Conservation (phyloP, 768 basidiomycete species). For the Gautieria morchelliformis region DNA sequence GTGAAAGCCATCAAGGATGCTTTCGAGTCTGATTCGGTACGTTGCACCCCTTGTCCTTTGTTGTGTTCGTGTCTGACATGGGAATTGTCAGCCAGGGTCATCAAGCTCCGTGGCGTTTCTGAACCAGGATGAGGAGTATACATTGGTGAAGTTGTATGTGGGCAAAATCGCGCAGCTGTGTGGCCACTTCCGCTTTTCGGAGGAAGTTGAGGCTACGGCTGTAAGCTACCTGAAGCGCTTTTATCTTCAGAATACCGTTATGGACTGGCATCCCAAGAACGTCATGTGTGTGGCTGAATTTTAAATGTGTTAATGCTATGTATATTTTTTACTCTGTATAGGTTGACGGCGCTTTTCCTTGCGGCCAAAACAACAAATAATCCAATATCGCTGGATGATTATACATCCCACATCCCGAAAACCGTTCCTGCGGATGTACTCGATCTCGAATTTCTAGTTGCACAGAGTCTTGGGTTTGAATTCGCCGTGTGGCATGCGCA, state of each 20-base stretch:
- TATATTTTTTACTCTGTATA: slow-evolving; percentile 21
- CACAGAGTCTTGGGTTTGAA: slow-evolving; percentile 90
- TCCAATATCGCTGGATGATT: slow-evolving; percentile 79
- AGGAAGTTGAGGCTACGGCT: slow-evolving; percentile 90
- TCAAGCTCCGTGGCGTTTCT: slow-evolving; percentile 68
- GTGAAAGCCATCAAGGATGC: slow-evolving; percentile 68
- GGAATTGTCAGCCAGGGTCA: slow-evolving; percentile 49
- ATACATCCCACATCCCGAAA: slow-evolving; percentile 75
- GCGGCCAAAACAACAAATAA: slow-evolving; percentile 98
- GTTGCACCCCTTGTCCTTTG: slow-evolving; percentile 3
- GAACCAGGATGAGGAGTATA: slow-evolving; percentile 70
- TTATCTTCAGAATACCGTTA: slow-evolving; percentile 94
- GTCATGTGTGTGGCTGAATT: slow-evolving; percentile 66
- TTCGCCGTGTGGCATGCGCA: slow-evolving; percentile 91
- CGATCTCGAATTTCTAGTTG: slow-evolving; percentile 90
- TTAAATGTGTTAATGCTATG: neutral
- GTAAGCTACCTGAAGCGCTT: slow-evolving; percentile 91
- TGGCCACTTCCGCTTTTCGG: slow-evolving; percentile 77
- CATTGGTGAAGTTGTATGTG: slow-evolving; percentile 83
- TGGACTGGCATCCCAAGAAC: slow-evolving; percentile 99
- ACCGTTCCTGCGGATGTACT: slow-evolving; percentile 77
- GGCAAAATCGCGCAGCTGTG: slow-evolving; percentile 81
- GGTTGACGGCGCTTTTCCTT: slow-evolving; percentile 91
- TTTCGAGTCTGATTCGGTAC: slow-evolving; percentile 73
- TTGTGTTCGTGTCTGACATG: neutral